Percentiles rank a stretch among this genome's conserved stretches.
Conservation (phyloP, 169 alveolate genomes). For the Plasmodium yoelii region DNA sequence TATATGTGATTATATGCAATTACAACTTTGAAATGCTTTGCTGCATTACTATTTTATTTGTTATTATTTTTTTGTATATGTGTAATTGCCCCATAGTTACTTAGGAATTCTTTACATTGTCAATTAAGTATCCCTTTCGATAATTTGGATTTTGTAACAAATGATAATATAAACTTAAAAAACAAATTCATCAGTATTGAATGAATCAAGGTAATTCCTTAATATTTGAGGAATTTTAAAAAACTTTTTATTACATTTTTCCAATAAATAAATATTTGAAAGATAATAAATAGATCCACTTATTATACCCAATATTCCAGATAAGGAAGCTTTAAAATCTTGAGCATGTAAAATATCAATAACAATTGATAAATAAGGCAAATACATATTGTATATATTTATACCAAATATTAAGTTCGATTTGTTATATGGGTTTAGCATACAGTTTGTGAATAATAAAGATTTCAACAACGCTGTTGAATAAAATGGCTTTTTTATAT, state of each 20-base stretch:
- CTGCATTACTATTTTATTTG: too few species aligned
- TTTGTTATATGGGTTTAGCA: constrained; percentile 70
- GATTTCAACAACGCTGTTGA: constrained; percentile 65
- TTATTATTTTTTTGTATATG: too few species aligned
- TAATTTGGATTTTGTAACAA: too few species aligned
- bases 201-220: constrained; percentile 55
- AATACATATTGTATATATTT: constrained; percentile 55
- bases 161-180: background rate
- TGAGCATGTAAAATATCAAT: constrained; percentile 74
- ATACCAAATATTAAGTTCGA: constrained; percentile 68
- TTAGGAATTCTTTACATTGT: too few species aligned
- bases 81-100: too few species aligned
- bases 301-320: constrained; percentile 66
- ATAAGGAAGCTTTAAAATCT: constrained; percentile 63
- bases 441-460: constrained; percentile 56
- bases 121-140: too few species aligned
- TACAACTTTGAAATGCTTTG: too few species aligned
- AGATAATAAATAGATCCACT: constrained; percentile 69
- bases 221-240: constrained; percentile 45
- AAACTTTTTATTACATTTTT: constrained; percentile 45
- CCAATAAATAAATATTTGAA: constrained; percentile 43
- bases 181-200: constrained; percentile 18
- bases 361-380: constrained; percentile 64
- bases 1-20: too few species aligned
- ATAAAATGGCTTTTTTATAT: constrained; percentile 58